Conservation (phyloP, 176 grass and related monocot genomes). For the Zea luxurians region DNA sequence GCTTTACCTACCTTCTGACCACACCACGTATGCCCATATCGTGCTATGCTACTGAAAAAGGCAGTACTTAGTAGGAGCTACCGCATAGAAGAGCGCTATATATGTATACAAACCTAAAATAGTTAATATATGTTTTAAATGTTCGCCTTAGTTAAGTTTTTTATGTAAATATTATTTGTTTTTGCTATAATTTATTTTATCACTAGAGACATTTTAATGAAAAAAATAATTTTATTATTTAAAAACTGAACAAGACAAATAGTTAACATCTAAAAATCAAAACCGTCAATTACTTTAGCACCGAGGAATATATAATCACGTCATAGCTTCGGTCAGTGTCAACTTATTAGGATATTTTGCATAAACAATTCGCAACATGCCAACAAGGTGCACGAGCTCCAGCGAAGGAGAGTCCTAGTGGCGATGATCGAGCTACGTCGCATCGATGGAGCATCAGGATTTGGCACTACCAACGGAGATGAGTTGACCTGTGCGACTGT, state of each 20-base stretch:
- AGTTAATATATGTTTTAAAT: too few relatives aligned
- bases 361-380: constrained; percentile 16
- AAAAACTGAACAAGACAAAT: too few relatives aligned
- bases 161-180: too few relatives aligned
- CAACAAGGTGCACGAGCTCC: constrained; percentile 13
- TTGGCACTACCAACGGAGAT: constrained; percentile 9
- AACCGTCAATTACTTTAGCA: too few relatives aligned
- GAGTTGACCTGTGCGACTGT: not conserved
- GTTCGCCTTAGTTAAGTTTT: too few relatives aligned
- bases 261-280: too few relatives aligned
- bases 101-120: too few relatives aligned
- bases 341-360: constrained; percentile 32
- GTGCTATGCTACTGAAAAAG: constrained; percentile 30
- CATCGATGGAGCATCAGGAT: constrained; percentile 11
- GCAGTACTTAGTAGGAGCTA: not conserved
- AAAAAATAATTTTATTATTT: too few relatives aligned
- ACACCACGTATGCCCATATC: constrained; percentile 12
- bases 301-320: constrained; percentile 1
- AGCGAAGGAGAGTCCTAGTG: constrained; percentile 30
- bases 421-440: not conserved
- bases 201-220: too few relatives aligned
- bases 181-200: too few relatives aligned
- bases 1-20: constrained; percentile 27
- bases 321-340: constrained; percentile 17
- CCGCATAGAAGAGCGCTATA: constrained; percentile 3